Conservation (phyloP, 495 filamentous ascomycete species). For the Alectoria sarmentosa region DNA sequence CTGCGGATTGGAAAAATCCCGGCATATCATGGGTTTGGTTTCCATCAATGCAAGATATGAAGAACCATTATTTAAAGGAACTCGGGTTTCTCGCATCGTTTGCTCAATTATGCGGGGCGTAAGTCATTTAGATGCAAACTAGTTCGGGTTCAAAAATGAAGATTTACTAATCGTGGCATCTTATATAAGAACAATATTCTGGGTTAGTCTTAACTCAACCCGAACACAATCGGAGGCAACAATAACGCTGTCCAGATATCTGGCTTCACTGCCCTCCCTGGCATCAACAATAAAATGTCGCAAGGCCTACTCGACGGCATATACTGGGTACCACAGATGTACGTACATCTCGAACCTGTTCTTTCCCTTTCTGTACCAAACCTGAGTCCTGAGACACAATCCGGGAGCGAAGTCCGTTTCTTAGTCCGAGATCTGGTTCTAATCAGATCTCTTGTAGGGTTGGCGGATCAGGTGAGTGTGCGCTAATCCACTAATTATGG, state of each 20-base stretch:
- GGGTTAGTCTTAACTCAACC: constrained; percentile 14
- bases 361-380: too few species aligned
- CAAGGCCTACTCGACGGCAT: constrained; percentile 45
- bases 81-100: constrained; percentile 61
- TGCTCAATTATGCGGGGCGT: constrained; percentile 52
- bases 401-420: too few species aligned
- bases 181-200: constrained; percentile 42
- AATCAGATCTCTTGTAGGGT: constrained; percentile 1
- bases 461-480: background rate
- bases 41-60: constrained; percentile 50
- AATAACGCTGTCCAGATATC: constrained; percentile 41
- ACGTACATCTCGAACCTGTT: constrained; percentile 52
- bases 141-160: background rate
- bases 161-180: background rate
- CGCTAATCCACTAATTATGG: background rate
- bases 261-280: constrained; percentile 57
- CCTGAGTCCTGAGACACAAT: too few species aligned
- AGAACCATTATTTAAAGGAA: constrained; percentile 57
- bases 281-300: constrained; percentile 44
- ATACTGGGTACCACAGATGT: constrained; percentile 66
- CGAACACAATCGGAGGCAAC: too few species aligned
- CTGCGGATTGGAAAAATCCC: constrained; percentile 6
- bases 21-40: constrained; percentile 51
- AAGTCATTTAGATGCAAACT: background rate
- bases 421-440: too few species aligned